Conservation (phyloP, 2,329 filamentous ascomycete species). For the Verticillium alfalfae region DNA sequence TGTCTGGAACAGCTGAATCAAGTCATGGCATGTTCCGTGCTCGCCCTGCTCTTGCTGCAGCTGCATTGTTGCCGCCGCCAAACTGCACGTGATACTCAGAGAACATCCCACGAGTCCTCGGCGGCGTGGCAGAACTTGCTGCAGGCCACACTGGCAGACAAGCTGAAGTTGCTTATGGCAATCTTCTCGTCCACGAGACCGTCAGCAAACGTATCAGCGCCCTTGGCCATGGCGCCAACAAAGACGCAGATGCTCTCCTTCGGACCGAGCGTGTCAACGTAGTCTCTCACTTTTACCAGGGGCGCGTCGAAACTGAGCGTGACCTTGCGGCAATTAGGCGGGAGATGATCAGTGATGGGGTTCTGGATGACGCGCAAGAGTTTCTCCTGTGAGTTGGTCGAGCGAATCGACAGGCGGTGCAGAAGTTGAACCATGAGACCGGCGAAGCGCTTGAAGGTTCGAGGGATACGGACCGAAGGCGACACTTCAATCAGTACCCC, state of each 20-base stretch:
- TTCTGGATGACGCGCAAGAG: conserved; percentile 96
- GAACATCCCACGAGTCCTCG: conserved; percentile 91
- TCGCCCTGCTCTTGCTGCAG: conserved; percentile 2
- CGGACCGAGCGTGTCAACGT: conserved; percentile 70
- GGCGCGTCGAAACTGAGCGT: conserved; percentile 92
- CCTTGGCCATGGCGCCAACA: conserved; percentile 97
- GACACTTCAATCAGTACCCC: conserved; percentile 97
- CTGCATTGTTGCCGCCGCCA: conserved; percentile 8
- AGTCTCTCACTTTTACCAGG: conserved; percentile 82
- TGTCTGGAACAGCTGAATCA: conserved; percentile 80
- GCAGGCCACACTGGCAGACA: conserved; percentile 96
- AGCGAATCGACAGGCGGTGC: conserved; percentile 91
- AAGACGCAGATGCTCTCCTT: conserved; percentile 97
- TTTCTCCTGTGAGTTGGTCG: conserved; percentile 95
- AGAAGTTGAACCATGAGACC: conserved; percentile 98
- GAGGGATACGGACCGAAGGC: conserved; percentile 93
- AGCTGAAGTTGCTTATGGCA: conserved; percentile 95
- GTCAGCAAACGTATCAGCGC: conserved; percentile 91
- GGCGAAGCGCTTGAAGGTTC: conserved; percentile 98
- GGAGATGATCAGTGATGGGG: conserved; percentile 93
- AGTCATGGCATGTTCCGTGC: conserved; percentile 32
- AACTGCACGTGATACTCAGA: conserved; percentile 46
- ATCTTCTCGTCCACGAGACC: conserved; percentile 94
- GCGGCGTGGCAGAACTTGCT: conserved; percentile 99
- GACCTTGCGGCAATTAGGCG: conserved; percentile 95